Conservation (phyloP, 139 green algal species). For the Chlorella sp. region DNA sequence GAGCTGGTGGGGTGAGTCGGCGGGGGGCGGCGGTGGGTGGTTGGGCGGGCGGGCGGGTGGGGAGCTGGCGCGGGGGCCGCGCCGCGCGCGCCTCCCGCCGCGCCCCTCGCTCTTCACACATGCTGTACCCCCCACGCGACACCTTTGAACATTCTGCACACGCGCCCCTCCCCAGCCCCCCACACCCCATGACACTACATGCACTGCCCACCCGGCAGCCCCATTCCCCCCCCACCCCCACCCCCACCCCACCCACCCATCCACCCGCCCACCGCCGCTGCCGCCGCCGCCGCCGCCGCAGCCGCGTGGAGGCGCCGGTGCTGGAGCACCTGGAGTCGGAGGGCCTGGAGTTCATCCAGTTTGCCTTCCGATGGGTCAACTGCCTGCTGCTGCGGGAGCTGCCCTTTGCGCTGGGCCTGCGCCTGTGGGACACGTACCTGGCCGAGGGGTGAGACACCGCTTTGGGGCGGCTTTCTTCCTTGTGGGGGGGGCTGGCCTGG, state of each 20-base stretch:
- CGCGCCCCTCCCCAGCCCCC: too few species aligned
- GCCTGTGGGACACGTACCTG: conserved; percentile 89
- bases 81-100: too few species aligned
- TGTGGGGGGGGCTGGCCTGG: too few species aligned
- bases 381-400: conserved; percentile 93
- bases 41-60: too few species aligned
- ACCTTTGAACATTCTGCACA: too few species aligned
- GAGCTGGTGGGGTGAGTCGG: conserved; percentile 76
- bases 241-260: conserved; percentile 1
- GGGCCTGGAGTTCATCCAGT: conserved; percentile 95
- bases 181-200: too few species aligned
- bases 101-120: too few species aligned
- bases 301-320: conserved; percentile 53
- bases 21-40: background rate
- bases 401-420: conserved; percentile 74
- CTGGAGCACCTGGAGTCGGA: conserved; percentile 80
- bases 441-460: conserved; percentile 18
- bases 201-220: too few species aligned
- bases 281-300: conserved; percentile 2
- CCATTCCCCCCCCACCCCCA: background rate
- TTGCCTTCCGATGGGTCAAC: conserved; percentile 98
- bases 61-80: too few species aligned
- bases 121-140: too few species aligned
- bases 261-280: background rate
- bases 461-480: too few species aligned